Evolutionary conservation across 768 basidiomycete genomes (phyloP).

Genomic region (Brasilioporus rufonigricans): DNA sequence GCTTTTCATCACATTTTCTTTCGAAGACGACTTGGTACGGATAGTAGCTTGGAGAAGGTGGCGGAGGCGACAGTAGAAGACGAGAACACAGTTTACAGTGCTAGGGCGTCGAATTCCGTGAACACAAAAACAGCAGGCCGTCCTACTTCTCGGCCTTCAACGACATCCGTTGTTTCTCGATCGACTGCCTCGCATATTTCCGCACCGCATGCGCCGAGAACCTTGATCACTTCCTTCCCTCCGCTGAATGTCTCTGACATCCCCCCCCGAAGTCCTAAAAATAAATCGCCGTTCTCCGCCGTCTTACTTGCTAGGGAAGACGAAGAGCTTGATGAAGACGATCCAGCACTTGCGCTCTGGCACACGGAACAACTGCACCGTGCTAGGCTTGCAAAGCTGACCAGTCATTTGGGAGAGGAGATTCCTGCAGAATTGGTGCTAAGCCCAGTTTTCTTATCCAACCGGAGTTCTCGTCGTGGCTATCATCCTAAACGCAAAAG

Average conservation of each 20-base stretch:
- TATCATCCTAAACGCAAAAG: constrained; percentile 16
- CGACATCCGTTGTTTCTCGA: neutral
- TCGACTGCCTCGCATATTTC: neutral
- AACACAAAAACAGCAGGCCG: neutral
- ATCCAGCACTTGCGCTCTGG: constrained; percentile 1
- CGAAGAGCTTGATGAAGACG: constrained; percentile 5
- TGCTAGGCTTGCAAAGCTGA: constrained; percentile 36
- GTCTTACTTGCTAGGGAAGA: constrained; percentile 8
- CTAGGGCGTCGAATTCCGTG: neutral
- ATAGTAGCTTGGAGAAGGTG: neutral
- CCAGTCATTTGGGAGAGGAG: constrained; percentile 37
- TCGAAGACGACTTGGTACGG: neutral
- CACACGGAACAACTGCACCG: constrained; percentile 27
- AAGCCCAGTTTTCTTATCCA: constrained; percentile 4
- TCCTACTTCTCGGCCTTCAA: neutral
- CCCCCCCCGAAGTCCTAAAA: constrained; percentile 11
- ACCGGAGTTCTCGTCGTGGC: neutral
- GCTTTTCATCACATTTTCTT: constrained; percentile 39
- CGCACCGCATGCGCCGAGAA: constrained; percentile 1
- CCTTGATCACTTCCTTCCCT: constrained; percentile 11
- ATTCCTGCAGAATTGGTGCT: constrained; percentile 37
- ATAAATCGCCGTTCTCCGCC: constrained; percentile 10
- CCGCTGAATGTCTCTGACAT: constrained; percentile 7
- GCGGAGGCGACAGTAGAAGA: constrained; percentile 1
- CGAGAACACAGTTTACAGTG: neutral